Base-by-base conservation (phyloP, 1,284 basidiomycete species). In the Mrakiaceae sp. region DNA sequence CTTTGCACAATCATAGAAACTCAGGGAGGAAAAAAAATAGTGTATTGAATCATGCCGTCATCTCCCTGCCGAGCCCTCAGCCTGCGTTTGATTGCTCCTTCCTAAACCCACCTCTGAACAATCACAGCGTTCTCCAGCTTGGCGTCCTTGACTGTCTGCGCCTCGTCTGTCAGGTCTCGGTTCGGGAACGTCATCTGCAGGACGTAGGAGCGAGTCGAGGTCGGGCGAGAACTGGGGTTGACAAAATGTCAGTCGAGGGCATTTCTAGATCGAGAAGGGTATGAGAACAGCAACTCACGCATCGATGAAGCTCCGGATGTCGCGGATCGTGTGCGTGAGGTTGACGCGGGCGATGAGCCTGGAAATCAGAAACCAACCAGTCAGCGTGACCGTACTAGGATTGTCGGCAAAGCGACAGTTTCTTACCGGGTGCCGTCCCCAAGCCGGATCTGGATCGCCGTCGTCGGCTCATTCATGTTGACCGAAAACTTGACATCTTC, bases 261-360 rank as follows among this genome's bases (percentile, higher is more conserved):
- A 12, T 57, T 10, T 27, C 40, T 27, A 8, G 10, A 40, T 11
- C n/a, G 53, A 66, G 60, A 63, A 39, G 42, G 56, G 54, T 39
- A 56, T 6, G 59, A 54, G 44, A 11, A 58, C 27, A 48, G 39
- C 12, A 7, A 86, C 90, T 69, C 74, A 96, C 89, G 89, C 87
- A 69, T 92, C 87, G 78, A 98, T 91, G 74, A 91, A 91, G 70
- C 81, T 83, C 62, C 92, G 80, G 59, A 98, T 81, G 71, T 98
- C 92, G 8, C 81, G 82, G 7, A 98, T 84, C 0, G 90, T 98
- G 73, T 98, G 92, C 9, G 85, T 86, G 64, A 93, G 79, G 76
- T 98, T 98, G 86, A 98, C 89, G 62, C 88, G 80, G 57, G 83
- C 86, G 3, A 92, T 87, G 74, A 95, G 83, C 69, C 92, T 88